Percentiles rank a stretch among this genome's conserved stretches.
These are phyloP conservation scores for Zymoseptoria passerinii DNA, from an alignment of 2,329 filamentous ascomycete genomes.

Conservation along the genomic window DNA sequence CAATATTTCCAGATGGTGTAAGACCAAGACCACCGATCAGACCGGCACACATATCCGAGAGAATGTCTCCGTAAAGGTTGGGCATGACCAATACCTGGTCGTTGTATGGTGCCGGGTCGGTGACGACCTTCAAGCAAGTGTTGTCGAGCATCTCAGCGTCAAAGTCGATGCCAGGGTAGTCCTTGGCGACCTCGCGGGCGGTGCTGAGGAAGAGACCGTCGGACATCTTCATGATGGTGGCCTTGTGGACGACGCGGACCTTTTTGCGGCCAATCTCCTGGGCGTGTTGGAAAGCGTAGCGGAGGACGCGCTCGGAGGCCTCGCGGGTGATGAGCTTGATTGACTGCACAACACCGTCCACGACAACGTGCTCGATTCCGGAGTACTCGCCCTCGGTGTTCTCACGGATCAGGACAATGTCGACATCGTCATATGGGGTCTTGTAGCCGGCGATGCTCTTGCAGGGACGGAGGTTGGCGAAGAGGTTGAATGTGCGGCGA, in stretches of 20 bases:
- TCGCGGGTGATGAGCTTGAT: constrained; percentile 99
- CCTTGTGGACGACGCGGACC: constrained; percentile 98
- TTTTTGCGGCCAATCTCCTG: constrained; percentile 88
- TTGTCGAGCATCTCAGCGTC: constrained; percentile 98
- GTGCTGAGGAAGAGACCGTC: constrained; percentile 95
- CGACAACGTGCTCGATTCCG: constrained; percentile 95
- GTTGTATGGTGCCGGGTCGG: constrained; percentile 92
- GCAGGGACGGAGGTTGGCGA: constrained; percentile 97
- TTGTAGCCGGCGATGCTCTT: constrained; percentile 95
- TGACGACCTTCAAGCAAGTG: constrained; percentile 97
- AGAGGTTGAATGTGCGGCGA: constrained; percentile 98
- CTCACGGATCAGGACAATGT: constrained; percentile 96
- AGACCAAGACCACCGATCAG: constrained; percentile 95
- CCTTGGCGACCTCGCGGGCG: constrained; percentile 78
- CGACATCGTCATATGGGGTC: constrained; percentile 94
- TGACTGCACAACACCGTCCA: constrained; percentile 95
- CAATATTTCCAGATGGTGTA: constrained; percentile 96
- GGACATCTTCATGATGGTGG: constrained; percentile 99
- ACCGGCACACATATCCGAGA: constrained; percentile 98
- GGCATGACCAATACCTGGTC: constrained; percentile 97
- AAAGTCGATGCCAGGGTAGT: constrained; percentile 93
- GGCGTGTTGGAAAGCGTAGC: constrained; percentile 97
- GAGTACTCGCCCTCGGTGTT: constrained; percentile 99
- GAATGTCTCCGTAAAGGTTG: constrained; percentile 98
- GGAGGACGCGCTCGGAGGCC: constrained; percentile 88